Evolutionary conservation across 2,329 filamentous ascomycete species (phyloP), one percentile per base, ranked within the genome.

Genomic region (Neofusicoccum sp.): DNA sequence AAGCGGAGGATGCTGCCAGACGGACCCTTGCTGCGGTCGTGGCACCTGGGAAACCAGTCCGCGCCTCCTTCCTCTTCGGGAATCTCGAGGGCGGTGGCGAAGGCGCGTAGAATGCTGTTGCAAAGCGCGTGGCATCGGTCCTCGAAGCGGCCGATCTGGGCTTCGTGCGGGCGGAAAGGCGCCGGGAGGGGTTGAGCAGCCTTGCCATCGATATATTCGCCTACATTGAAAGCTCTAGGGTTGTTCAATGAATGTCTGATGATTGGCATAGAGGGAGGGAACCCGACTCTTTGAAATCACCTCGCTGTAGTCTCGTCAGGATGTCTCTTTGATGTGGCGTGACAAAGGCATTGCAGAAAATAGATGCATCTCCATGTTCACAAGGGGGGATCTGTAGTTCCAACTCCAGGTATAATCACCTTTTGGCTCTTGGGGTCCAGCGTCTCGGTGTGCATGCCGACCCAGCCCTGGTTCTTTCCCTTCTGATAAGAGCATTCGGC

Each of bases 221-320:
- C 91, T 70, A 98, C 89, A 78, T 98, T 99, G 82, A 98, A 93
- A 38, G 89, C 91, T 79, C 92, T 95, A 66, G 62, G n/a, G 33
- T 53, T 38, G 14, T 62, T 53, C 62, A 47, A 53, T 20, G 28
- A n/a, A 20, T 41, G 30, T 47, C 61, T 45, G 30, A 11, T 48
- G 36, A 16, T 5, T 5, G 6, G n/a, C n/a, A 14, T 14, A 9
- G 8, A 7, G 20, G 36, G 48, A 30, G 33, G 31, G 38, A 49
- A 11, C 68, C 78, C 69, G 76, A 93, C 90, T 96, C 91, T 81
- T 96, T 96, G 68, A 91, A 91, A 70, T 96, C 92, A 14, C 90
- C 90, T 28, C 86, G 80, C 88, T 64, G 44, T 45, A 34, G 16
- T 24, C 28, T 30, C 28, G 41, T 58, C 33, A 57, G 38, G 61